Evolutionary conservation across 1,284 basidiomycete species (phyloP), one percentile per base, ranked within the genome.

Genomic region (Boletus sp.): DNA sequence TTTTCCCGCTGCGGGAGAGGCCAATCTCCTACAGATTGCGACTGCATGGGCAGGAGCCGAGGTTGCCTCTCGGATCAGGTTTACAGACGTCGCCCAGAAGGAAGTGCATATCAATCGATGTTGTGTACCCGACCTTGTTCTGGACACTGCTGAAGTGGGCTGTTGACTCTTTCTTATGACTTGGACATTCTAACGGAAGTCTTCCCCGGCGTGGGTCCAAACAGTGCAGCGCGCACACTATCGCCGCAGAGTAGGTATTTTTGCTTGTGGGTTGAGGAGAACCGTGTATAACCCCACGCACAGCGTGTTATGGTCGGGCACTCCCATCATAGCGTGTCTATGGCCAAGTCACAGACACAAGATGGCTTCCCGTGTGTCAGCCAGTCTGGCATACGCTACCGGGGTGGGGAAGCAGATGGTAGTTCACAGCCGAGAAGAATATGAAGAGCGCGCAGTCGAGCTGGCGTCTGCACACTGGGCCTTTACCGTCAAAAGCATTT

Each of bases 151-250:
- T 8, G 81, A 83, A 69, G 77, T 76, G 33, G 22, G 71, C 23
- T 5, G 4, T 10, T 12, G 1, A 12, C 20, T 16, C n/a, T 37
- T 1, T 40, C 17, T 16, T 41, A 20, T 9, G 5, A 35, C 22
- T 0, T 2, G 17, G 12, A 13, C 9, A 8, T n/a, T 8, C 23
- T 44, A 5, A 60, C 27, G 14, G 13, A 16, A 4, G 8, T 16
- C 8, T 14, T 14, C 1, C 13, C 20, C 2, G 14, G 2, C 10
- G 8, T 35, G 34, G 26, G 17, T 2, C 23, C 14, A 34, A 46
- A 45, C 34, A 78, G 75, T 82, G 81, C 61, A 81, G 78, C 51
- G 81, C 81, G 5, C 81, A 83, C 53, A 83, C 81, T 8, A 76
- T 80, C 12, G 77, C 79, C 7, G 75, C 76, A 13, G 81, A 83